Evolutionary conservation across 1,284 basidiomycete genomes (phyloP).

Genomic region (Schizophyllum amplum): DNA sequence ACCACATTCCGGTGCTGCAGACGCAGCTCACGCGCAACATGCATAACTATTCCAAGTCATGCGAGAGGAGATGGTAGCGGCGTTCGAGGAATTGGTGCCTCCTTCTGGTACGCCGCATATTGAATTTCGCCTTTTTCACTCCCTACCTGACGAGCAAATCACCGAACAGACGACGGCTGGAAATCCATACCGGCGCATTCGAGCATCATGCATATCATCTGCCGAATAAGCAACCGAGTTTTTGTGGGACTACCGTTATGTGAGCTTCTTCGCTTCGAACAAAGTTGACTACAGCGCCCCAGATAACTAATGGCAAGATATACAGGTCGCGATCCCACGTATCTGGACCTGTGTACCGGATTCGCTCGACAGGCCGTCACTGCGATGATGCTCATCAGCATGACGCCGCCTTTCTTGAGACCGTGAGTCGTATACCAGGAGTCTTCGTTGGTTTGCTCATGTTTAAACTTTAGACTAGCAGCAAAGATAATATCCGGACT

Average conservation of each 20-base stretch:
- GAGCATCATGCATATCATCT: not conserved
- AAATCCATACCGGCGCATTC: not conserved
- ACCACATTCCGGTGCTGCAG: slow-evolving; percentile 24
- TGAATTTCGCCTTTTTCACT: not conserved
- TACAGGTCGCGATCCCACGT: slow-evolving; percentile 1
- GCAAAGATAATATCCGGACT: not conserved
- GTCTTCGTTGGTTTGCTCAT: not conserved
- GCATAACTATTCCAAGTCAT: slow-evolving; percentile 21
- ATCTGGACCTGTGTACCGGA: not conserved
- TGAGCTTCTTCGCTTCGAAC: not conserved
- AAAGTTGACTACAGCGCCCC: too few relatives aligned
- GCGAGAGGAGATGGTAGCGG: slow-evolving; percentile 24
- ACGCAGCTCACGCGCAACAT: slow-evolving; percentile 26
- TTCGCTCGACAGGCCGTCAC: not conserved
- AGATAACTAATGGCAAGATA: too few relatives aligned
- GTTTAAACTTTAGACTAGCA: not conserved
- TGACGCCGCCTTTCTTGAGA: not conserved
- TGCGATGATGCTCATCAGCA: not conserved
- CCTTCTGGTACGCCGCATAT: slow-evolving; percentile 10
- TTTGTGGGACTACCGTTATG: slow-evolving; percentile 7
- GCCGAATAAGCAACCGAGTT: slow-evolving; percentile 1
- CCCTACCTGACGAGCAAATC: not conserved
- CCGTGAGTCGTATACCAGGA: not conserved
- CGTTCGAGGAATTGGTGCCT: slow-evolving; percentile 24
- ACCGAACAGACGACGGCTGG: slow-evolving; percentile 1